Base-by-base conservation (phyloP, 2,329 filamentous ascomycete genomes). In the Fusarium tuaranense region DNA sequence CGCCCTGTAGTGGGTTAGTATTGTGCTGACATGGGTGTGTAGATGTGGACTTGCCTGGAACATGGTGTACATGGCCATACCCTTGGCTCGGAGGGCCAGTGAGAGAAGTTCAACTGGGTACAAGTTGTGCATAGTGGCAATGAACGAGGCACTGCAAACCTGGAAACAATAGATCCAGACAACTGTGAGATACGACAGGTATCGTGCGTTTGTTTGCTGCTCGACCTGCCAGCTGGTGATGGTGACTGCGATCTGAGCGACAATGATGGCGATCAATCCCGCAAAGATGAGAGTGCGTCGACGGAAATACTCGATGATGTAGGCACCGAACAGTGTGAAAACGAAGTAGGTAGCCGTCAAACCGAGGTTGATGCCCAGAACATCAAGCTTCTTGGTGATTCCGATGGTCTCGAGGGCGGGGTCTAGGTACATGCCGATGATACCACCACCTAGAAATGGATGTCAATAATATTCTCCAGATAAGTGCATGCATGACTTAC, bases 91-190 rank as follows among this genome's bases (percentile, higher is more conserved):
- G 6, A 77, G n/a, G 2, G 76, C 61, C 0, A 78, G 68, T 1
- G 75, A 77, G 6, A 78, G 62, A 0, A 78, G 7, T n/a, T 78
- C 76, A 4, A 78, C 76, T 3, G 76, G 76, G 7, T 77, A 77
- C 8, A 77, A 12, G 27, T 77, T 77, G 32, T 78, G 76, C 75
- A 77, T 77, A 2, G 75, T 78, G 1, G 76, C 76, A n/a, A 78
- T 77, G 18, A 71, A 73, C 16, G 67, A 69, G n/a, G 76, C 75
- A 27, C 76, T 78, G 53, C 75, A 77, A 3, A 78, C 74, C 34
- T 78, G 76, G 41, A 74, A 78, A 30, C 63, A 66, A 25, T 73
- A 78, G 5, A 78, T 75, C 75, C 75, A 78, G 1, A 75, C 18
- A 0, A 78, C 73, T 6, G 73, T 78, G 5, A 78, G 65, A 2